These are phyloP conservation scores for Saposhnikovia divaricata DNA, from an alignment of 129 eudicot species.

Conservation along the genomic window DNA sequence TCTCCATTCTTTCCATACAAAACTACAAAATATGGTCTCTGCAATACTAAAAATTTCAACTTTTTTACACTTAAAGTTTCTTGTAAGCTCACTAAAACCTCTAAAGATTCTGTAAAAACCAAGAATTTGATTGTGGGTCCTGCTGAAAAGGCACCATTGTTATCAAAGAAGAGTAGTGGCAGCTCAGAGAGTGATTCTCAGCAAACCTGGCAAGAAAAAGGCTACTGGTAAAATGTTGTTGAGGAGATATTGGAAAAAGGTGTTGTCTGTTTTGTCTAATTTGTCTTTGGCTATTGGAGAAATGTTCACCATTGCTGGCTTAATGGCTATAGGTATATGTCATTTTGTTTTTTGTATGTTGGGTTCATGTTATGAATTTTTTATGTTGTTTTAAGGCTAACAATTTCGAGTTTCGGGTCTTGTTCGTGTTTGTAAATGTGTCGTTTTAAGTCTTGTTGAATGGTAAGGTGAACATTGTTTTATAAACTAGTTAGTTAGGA, in stretches of 20 bases:
- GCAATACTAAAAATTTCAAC: slow-evolving; percentile 10
- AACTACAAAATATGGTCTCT: slow-evolving; percentile 5
- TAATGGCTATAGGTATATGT: slow-evolving; percentile 80
- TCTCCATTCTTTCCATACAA: slow-evolving; percentile 14
- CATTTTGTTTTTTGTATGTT: neutral
- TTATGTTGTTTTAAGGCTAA: too few relatives aligned
- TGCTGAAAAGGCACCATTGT: slow-evolving; percentile 56
- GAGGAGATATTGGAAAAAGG: slow-evolving; percentile 42
- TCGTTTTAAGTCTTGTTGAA: too few relatives aligned
- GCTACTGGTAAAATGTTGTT: slow-evolving; percentile 17
- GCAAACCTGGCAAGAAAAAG: slow-evolving; percentile 20
- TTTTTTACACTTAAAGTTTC: neutral
- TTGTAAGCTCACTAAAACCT: slow-evolving; percentile 36
- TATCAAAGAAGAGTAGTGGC: slow-evolving; percentile 29
- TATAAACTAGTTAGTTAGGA: neutral
- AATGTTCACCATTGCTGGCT: slow-evolving; percentile 73
- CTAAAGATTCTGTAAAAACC: slow-evolving; percentile 12
- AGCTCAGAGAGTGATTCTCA: slow-evolving; percentile 14
- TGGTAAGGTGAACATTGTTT: too few relatives aligned
- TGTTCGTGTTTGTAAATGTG: too few relatives aligned
- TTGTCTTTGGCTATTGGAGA: slow-evolving; percentile 91
- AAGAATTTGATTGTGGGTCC: slow-evolving; percentile 39
- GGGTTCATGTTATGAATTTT: neutral
- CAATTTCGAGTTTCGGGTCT: too few relatives aligned
- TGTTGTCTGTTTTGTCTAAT: slow-evolving; percentile 55